Evolutionary conservation across 352 stramenopile genomes (phyloP), one percentile per base, ranked within the genome.

Genomic region (Globisporangium acanthophoron): DNA sequence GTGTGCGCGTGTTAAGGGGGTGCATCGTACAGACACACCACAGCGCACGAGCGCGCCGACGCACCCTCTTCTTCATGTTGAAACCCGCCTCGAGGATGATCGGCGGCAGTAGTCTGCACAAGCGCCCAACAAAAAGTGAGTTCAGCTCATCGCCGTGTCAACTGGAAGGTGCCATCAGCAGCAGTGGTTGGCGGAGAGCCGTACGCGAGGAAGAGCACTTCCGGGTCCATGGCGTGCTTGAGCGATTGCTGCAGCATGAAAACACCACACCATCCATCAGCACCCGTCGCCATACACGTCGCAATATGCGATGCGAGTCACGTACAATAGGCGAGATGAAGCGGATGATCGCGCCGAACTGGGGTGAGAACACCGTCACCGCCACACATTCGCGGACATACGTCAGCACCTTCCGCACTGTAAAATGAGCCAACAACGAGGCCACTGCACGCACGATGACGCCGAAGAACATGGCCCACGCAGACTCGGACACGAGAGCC

Each of bases 51-150:
- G 24, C 13, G 35, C 46, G 33, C 16, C 46, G 9, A 59, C 69
- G 39, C 76, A 89, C 84, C 55, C 78, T 72, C 64, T 92, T 92
- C 70, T 94, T 92, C 81, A 93, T 94, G 54, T 76, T 93, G 57
- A 94, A 94, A 8, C 85, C 85, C 16, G 83, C 85, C 61, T 94
- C 85, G 13, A 93, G 59, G 40, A 94, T 94, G 65, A 94, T 94
- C 35, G 85, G 85, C 12, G 85, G 85, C 18, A 94, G 62, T 27
- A 85, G 55, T 29, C 74, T 85, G 55, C 4, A 63, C 20, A 3
- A 20, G n/a, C 6, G 24, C 21, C 16, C 6, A 21, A 11, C 16
- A 43, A 3, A 18, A 1, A 43, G 13, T 43, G 37, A 43, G 37
- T 13, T 16, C 37, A 18, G 24, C 24, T 27, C 24, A 27, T 27